Evolutionary conservation across 495 filamentous ascomycete species (phyloP).

Genomic region (Xylaria flabelliformis): DNA sequence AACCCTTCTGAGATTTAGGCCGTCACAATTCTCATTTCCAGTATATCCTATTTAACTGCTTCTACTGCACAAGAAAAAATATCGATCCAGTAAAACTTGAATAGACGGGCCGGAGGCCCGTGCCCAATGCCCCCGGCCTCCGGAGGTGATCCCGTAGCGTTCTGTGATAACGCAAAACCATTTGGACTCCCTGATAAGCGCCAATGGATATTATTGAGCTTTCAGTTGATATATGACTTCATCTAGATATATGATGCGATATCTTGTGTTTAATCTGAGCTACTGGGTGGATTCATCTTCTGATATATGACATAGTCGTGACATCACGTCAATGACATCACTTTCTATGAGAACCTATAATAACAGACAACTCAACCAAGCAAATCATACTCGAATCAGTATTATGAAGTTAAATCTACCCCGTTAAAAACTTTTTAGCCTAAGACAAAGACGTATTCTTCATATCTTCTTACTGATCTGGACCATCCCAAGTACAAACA

Average conservation of each 20-base stretch:
- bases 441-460: background rate
- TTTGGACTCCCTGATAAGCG: background rate
- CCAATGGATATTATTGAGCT: background rate
- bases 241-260: background rate
- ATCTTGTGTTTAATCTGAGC: background rate
- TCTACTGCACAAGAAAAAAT: too few species aligned
- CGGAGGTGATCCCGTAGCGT: too few species aligned
- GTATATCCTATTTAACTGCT: too few species aligned
- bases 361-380: background rate
- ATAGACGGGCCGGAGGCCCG: too few species aligned
- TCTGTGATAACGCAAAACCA: background rate
- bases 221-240: background rate
- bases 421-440: too few species aligned
- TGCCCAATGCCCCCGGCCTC: too few species aligned
- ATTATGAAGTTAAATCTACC: background rate
- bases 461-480: too few species aligned
- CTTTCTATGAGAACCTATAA: background rate
- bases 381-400: background rate
- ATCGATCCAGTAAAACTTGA: too few species aligned
- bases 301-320: slow-evolving; percentile 30
- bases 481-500: slow-evolving; percentile 22
- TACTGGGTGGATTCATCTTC: background rate
- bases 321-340: slow-evolving; percentile 37
- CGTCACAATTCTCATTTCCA: too few species aligned
- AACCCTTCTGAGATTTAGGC: too few species aligned